Conservation (phyloP, 306 rosid species). For the Fragaria vesca region DNA sequence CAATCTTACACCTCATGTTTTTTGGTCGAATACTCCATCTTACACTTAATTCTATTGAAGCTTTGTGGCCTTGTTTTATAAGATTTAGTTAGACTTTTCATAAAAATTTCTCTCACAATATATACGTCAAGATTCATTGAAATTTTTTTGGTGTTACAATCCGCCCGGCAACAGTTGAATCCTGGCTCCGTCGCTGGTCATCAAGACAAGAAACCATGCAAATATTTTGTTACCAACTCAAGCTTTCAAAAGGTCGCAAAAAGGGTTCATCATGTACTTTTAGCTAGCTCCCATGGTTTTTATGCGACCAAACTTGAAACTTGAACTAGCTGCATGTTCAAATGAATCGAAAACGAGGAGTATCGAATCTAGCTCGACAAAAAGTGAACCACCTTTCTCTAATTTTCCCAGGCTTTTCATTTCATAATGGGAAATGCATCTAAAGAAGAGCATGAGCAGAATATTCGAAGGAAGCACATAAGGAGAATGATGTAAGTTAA, state of each 20-base stretch:
- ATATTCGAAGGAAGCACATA: conserved; percentile 43
- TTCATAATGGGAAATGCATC: conserved; percentile 12
- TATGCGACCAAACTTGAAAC: neutral
- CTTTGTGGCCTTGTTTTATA: no score
- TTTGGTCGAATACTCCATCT: no score
- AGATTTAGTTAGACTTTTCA: no score
- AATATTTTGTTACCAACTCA: conserved; percentile 5
- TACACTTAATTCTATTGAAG: no score
- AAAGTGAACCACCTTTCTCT: conserved; percentile 6
- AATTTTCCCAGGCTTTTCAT: conserved; percentile 14
- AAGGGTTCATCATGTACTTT: conserved; percentile 4
- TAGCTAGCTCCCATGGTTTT: neutral
- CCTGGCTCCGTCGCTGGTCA: neutral
- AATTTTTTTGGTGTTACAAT: no score
- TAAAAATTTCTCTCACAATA: no score
- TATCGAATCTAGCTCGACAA: conserved; percentile 8
- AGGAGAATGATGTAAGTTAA: conserved; percentile 56
- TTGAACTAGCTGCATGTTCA: neutral
- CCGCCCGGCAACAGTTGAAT: no score
- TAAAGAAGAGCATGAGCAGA: conserved; percentile 47
- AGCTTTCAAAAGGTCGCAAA: neutral
- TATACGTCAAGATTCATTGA: no score
- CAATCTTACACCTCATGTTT: no score
- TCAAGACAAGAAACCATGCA: neutral
- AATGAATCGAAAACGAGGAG: neutral